Evolutionary conservation across 1,284 basidiomycete genomes (phyloP).

Genomic region (Leucoagaricus sp.): DNA sequence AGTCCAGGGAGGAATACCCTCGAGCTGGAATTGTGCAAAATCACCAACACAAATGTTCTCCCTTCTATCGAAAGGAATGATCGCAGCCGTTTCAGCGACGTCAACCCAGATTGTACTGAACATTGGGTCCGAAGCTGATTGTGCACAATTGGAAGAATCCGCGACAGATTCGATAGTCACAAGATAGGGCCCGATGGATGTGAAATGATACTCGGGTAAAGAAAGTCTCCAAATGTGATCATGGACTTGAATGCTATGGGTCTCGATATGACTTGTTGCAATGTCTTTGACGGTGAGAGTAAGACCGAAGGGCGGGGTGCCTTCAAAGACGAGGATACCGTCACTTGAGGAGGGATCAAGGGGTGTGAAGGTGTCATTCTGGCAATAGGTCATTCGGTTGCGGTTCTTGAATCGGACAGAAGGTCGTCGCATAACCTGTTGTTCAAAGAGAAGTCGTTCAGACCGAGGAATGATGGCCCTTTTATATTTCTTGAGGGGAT

Average conservation of each 20-base stretch:
- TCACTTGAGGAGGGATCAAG: constrained; percentile 54
- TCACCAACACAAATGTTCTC: constrained; percentile 92
- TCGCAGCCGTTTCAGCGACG: constrained; percentile 93
- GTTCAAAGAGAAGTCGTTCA: constrained; percentile 75
- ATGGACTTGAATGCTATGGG: constrained; percentile 57
- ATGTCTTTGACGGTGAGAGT: constrained; percentile 76
- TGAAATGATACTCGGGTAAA: constrained; percentile 72
- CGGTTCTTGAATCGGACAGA: constrained; percentile 73
- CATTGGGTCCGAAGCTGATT: constrained; percentile 67
- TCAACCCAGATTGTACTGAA: constrained; percentile 75
- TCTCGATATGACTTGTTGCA: constrained; percentile 64
- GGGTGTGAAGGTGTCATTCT: constrained; percentile 66
- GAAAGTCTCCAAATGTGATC: constrained; percentile 76
- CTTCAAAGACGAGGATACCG: constrained; percentile 67
- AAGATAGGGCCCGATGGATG: constrained; percentile 79
- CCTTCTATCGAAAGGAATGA: constrained; percentile 80
- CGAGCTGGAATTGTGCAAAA: constrained; percentile 87
- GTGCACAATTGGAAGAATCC: constrained; percentile 82
- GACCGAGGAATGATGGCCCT: constrained; percentile 61
- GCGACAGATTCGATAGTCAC: constrained; percentile 75
- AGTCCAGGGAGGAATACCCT: constrained; percentile 95
- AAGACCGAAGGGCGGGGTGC: constrained; percentile 88
- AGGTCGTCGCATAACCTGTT: constrained; percentile 78
- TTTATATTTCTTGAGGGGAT: constrained; percentile 69
- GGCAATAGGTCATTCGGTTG: constrained; percentile 74